Evolutionary conservation across 495 filamentous ascomycete species (phyloP), one percentile per base, ranked within the genome.

Genomic region (Aspergillus saccharolyticus): DNA sequence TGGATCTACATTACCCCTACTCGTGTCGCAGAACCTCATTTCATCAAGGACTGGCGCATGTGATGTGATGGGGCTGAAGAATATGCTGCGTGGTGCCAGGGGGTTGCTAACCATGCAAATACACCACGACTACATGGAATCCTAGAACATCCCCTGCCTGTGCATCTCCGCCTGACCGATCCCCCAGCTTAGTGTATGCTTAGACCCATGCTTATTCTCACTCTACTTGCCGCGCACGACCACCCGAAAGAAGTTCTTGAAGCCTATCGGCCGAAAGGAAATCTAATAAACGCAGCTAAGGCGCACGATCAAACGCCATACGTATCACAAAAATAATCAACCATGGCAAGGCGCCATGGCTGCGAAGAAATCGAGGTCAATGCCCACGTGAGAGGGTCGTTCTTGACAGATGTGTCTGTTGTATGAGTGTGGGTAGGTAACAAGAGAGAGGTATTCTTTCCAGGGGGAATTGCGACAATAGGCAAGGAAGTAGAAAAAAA

Each of bases 371-470:
- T 53, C 58, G 55, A 44, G 60, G 57, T 60, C 63, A 58, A 62
- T 57, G 54, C 46, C 53, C 57, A 52, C 54, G 46, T 43, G 44
- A 45, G 51, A 44, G 50, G 20, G 19, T 52, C 22, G 48, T 44
- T 53, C 45, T 55, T 55, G 49, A 61, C 54, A 52, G 51, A 55
- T 55, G 53, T 45, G 51, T 30, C 10, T 30, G 25, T 30, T 30
- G 25, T 30, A 30, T 30, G 57, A 55, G 56, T 42, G 54, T 47
- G 57, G 46, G 25, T 42, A 53, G 45, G 56, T 59, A 54, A 52
- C 50, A 62, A 60, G 61, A 56, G 59, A 63, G 63, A 66, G 64
- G 64, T 66, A 64, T 63, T 64, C 64, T 64, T 67, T 64, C 25
- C 25, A 30, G 25, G 64, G 48, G 64, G 53, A 60, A 55, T 63